Percentiles rank a stretch among this genome's conserved stretches.
These are phyloP conservation scores for Alternaria arborescens DNA, from an alignment of 2,329 filamentous ascomycete genomes.

Conservation along the genomic window DNA sequence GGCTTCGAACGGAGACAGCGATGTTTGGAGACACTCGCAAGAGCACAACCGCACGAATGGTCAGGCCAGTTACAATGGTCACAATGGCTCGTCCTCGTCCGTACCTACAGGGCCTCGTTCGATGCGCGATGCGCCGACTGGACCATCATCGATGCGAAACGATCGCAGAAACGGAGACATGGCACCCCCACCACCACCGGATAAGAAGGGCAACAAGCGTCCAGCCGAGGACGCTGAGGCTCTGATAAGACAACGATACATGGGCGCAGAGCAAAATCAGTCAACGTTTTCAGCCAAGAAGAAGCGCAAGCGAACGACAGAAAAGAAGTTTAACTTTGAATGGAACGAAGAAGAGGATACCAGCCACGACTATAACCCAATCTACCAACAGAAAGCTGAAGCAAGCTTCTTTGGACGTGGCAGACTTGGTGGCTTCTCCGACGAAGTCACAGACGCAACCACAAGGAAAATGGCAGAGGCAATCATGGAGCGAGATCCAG, in stretches of 20 bases:
- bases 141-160: constrained; percentile 72
- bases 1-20: constrained; percentile 39
- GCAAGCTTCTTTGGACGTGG: constrained; percentile 75
- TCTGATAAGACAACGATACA: constrained; percentile 81
- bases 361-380: constrained; percentile 79
- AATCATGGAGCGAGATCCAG: constrained; percentile 76
- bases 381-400: constrained; percentile 75
- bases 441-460: constrained; percentile 62
- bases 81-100: constrained; percentile 22
- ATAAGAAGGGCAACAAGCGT: constrained; percentile 42
- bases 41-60: constrained; percentile 19
- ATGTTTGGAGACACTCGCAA: constrained; percentile 11
- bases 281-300: constrained; percentile 95
- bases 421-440: constrained; percentile 71
- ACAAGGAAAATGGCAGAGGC: constrained; percentile 69
- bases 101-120: constrained; percentile 78
- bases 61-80: constrained; percentile 16
- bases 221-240: constrained; percentile 71
- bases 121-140: constrained; percentile 71
- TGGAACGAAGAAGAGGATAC: constrained; percentile 98
- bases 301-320: constrained; percentile 89
- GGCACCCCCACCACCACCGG: constrained; percentile 59
- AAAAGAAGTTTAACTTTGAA: constrained; percentile 98
- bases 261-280: constrained; percentile 87
- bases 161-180: constrained; percentile 57